These are phyloP conservation scores for Microbotryum intermedium DNA, from an alignment of 1,284 basidiomycete species.

Conservation along the genomic window DNA sequence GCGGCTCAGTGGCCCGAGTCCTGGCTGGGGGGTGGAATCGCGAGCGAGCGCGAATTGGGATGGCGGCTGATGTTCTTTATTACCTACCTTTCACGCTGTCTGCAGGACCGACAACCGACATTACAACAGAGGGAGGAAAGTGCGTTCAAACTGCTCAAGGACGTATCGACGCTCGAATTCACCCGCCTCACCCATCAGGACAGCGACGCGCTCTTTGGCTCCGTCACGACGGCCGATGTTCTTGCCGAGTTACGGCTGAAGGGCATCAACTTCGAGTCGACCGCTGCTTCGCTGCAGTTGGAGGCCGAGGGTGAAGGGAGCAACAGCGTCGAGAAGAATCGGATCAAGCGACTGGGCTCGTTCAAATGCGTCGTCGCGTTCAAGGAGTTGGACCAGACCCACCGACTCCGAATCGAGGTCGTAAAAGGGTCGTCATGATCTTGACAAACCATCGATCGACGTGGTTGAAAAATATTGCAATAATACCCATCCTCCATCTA, in stretches of 20 bases:
- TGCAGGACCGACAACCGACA: too few relatives aligned
- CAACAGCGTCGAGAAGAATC: conserved; percentile 11
- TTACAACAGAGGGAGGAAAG: too few relatives aligned
- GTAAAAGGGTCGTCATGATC: background rate
- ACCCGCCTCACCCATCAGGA: background rate
- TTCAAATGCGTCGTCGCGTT: conserved; percentile 9
- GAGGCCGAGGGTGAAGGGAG: conserved; percentile 3
- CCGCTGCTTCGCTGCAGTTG: conserved; percentile 1
- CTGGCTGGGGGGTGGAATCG: too few relatives aligned
- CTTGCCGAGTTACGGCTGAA: conserved; percentile 1
- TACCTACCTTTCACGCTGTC: too few relatives aligned
- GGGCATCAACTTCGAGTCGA: conserved; percentile 1
- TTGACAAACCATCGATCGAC: too few relatives aligned
- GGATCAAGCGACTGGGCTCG: conserved; percentile 19
- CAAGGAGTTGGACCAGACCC: conserved; percentile 4
- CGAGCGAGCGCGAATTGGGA: too few relatives aligned
- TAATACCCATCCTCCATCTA: too few relatives aligned
- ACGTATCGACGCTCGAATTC: too few relatives aligned
- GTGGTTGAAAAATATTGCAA: too few relatives aligned
- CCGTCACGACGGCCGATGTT: conserved; percentile 19
- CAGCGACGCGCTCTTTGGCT: conserved; percentile 21
- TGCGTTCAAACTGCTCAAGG: too few relatives aligned
- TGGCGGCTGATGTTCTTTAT: too few relatives aligned
- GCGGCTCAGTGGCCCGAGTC: too few relatives aligned
- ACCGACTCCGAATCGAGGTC: conserved; percentile 5